Conservation (phyloP, 108 stramenopile genomes). For the Cyclotella baltica region DNA sequence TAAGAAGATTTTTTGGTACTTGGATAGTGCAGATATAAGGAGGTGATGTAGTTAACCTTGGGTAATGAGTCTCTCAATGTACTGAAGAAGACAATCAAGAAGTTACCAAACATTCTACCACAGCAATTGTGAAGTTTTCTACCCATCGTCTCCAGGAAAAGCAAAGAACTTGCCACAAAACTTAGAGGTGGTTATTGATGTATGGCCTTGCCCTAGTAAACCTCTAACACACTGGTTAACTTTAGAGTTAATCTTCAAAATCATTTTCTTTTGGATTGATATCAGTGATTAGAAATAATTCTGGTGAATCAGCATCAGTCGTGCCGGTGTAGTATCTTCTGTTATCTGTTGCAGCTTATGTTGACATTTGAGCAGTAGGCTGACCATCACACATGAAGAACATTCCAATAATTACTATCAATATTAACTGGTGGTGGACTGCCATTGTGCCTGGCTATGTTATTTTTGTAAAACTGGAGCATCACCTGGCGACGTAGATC, state of each 20-base stretch:
- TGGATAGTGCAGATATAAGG: constrained; percentile 5
- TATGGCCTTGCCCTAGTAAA: neutral
- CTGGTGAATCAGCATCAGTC: neutral
- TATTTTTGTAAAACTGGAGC: neutral
- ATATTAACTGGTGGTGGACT: neutral
- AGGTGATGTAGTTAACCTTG: constrained; percentile 2
- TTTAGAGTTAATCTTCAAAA: too few relatives aligned
- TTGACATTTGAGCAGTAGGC: constrained; percentile 5
- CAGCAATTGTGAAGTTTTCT: constrained; percentile 19
- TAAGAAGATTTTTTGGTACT: too few relatives aligned
- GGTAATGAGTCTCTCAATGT: neutral
- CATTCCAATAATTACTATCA: neutral
- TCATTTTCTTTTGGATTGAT: neutral
- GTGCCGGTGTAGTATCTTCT: neutral
- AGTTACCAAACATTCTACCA: constrained; percentile 15
- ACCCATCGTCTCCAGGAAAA: constrained; percentile 3
- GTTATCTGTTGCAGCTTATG: constrained; percentile 6
- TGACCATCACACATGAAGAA: constrained; percentile 29
- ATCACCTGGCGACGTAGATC: neutral
- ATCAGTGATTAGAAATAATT: neutral
- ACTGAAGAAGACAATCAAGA: neutral
- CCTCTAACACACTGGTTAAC: neutral
- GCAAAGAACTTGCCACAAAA: constrained; percentile 8
- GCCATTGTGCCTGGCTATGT: neutral
- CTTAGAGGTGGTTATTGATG: neutral